Evolutionary conservation across 176 grass and related monocot species (phyloP).

Genomic region (Stipa capillata): DNA sequence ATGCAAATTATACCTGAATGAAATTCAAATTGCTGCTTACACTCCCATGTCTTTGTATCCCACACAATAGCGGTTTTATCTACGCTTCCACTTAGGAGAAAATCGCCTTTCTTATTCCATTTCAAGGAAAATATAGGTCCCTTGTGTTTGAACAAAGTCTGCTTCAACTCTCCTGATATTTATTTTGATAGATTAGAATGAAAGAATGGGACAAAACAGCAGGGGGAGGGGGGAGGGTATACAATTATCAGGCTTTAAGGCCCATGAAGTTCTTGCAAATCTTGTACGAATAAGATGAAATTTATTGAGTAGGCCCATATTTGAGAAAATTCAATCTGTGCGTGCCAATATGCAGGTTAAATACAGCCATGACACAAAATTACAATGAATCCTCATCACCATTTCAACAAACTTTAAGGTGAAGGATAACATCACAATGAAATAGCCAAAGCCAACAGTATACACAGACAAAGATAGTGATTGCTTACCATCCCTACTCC

Average conservation of each 20-base stretch:
- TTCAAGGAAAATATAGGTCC: conserved; percentile 98
- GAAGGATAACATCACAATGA: neutral
- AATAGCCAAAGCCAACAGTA: no score
- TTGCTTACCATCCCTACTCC: conserved; percentile 81
- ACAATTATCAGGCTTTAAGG: neutral
- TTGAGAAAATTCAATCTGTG: neutral
- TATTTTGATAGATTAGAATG: neutral
- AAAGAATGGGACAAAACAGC: neutral
- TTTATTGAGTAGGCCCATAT: neutral
- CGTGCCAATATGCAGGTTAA: no score
- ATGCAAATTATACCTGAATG: conserved; percentile 65
- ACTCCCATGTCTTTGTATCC: conserved; percentile 99
- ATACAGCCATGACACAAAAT: no score
- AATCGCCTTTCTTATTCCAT: conserved; percentile 99
- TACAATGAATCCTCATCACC: no score
- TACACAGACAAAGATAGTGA: neutral
- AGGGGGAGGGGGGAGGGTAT: no score
- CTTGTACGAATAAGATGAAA: neutral
- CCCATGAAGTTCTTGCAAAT: neutral
- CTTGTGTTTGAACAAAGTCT: conserved; percentile 90
- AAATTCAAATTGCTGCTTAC: conserved; percentile 95
- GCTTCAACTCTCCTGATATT: conserved; percentile 76
- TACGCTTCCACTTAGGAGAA: conserved; percentile 89
- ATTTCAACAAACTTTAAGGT: neutral
- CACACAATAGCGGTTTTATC: conserved; percentile 99